A percentile compares a stretch with the other conserved stretches of the same genome.
phyloP scores from a whole-genome alignment of 495 filamentous ascomycete species.

The Penicillium argentinense region DNA sequence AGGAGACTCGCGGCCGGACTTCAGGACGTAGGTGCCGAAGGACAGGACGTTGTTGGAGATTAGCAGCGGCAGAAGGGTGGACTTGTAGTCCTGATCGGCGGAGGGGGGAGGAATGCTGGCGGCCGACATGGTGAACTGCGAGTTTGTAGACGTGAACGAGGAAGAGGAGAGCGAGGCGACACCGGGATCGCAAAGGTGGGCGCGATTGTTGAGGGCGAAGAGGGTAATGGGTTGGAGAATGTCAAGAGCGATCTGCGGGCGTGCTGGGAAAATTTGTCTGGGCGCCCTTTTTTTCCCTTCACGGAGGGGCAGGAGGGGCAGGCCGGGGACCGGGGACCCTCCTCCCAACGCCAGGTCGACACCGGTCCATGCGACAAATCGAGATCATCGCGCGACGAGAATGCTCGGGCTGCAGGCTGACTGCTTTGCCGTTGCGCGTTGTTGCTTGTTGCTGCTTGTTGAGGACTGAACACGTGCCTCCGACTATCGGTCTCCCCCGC shows the following conservation, averaged over 20 bases:
- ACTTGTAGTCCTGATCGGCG: slow-evolving; percentile 54
- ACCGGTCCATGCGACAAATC: neutral
- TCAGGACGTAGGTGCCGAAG: slow-evolving; percentile 87
- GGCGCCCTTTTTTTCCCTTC: slow-evolving; percentile 7
- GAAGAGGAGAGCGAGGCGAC: too few species aligned
- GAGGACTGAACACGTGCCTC: slow-evolving; percentile 29
- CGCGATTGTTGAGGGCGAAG: too few species aligned
- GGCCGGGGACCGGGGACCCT: neutral
- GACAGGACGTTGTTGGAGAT: slow-evolving; percentile 73
- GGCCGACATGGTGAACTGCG: slow-evolving; percentile 17
- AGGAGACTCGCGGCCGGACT: slow-evolving; percentile 89
- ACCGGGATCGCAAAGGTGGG: too few species aligned
- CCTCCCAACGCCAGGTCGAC: neutral
- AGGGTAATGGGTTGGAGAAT: neutral
- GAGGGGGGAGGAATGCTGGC: slow-evolving; percentile 27
- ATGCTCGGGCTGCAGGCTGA: neutral
- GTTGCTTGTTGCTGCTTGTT: neutral
- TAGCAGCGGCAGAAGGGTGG: slow-evolving; percentile 69
- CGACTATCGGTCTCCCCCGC: slow-evolving; percentile 29
- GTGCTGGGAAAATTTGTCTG: slow-evolving; percentile 21
- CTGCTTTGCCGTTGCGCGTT: neutral
- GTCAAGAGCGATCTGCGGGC: slow-evolving; percentile 9
- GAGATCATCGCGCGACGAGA: neutral
- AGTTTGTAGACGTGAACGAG: neutral
- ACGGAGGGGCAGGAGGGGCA: slow-evolving; percentile 25